Evolutionary conservation across 768 basidiomycete species (phyloP).

Genomic region (Tricholoma hemisulphureum): DNA sequence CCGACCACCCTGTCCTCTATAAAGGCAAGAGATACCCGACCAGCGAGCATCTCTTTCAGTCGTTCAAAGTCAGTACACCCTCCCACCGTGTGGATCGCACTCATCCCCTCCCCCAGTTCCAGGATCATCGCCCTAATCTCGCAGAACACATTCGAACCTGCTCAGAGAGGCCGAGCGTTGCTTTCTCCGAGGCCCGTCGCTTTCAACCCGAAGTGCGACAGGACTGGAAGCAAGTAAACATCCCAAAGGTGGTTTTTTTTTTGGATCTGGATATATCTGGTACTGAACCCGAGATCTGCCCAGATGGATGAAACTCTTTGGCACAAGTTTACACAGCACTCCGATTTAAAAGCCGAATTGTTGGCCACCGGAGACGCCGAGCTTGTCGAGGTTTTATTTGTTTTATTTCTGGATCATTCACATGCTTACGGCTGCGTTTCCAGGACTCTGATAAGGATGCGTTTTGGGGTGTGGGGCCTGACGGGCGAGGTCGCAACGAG

Average conservation of each 20-base stretch:
- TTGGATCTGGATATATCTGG: not conserved
- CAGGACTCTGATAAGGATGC: constrained; percentile 75
- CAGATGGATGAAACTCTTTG: constrained; percentile 68
- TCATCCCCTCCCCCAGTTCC: constrained; percentile 43
- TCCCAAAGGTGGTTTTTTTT: constrained; percentile 47
- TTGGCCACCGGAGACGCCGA: constrained; percentile 64
- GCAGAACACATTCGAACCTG: constrained; percentile 70
- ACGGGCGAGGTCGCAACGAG: constrained; percentile 67
- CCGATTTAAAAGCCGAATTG: constrained; percentile 54
- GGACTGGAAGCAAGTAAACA: constrained; percentile 70
- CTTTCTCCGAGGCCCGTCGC: constrained; percentile 66
- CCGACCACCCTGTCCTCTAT: constrained; percentile 60
- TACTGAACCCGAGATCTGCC: not conserved
- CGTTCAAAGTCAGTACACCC: constrained; percentile 56
- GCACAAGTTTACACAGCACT: constrained; percentile 72
- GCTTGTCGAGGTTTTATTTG: constrained; percentile 57
- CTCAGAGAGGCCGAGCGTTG: constrained; percentile 59
- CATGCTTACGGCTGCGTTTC: constrained; percentile 8
- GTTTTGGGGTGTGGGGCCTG: constrained; percentile 75
- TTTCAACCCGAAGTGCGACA: constrained; percentile 58
- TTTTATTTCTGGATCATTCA: not conserved
- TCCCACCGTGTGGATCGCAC: not conserved
- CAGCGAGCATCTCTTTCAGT: constrained; percentile 76
- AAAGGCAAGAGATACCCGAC: constrained; percentile 68
- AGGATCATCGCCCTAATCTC: constrained; percentile 55